Evolutionary conservation across 2,329 filamentous ascomycete genomes (phyloP), one percentile per base, ranked within the genome.

Genomic region (Lomentospora prolificans): DNA sequence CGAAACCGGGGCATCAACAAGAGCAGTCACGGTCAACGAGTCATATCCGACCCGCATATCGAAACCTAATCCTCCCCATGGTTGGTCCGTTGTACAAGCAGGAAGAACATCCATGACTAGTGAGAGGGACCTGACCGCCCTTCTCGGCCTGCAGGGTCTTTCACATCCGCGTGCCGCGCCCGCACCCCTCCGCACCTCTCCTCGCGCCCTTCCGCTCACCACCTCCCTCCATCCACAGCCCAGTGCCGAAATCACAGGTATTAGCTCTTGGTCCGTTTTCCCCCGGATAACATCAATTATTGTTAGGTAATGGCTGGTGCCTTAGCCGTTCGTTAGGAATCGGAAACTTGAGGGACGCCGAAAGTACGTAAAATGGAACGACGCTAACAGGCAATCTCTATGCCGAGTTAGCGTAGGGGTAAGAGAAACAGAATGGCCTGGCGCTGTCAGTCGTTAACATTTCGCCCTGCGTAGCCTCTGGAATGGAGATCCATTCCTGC

Each of bases 111-210:
- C n/a, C n/a, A n/a, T n/a, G n/a, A n/a, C n/a, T n/a, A n/a, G n/a
- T n/a, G n/a, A n/a, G n/a, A n/a, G n/a, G n/a, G n/a, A n/a, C n/a
- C 44, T 48, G 44, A 48, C 44, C 44, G 44, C 44, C 44, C 44
- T 25, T 48, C 22, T 25, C 44, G 36, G 36, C 36, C 36, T 5
- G 36, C 36, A 41, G 19, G 36, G 36, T n/a, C n/a, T n/a, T n/a
- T n/a, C n/a, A n/a, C n/a, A 22, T 48, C 44, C 44, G 44, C 44
- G 22, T 48, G 22, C 44, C 44, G 44, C 22, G 44, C 44, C 44
- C 44, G 44, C 44, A 10, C n/a, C n/a, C n/a, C n/a, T n/a, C n/a
- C n/a, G n/a, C n/a, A n/a, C n/a, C n/a, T n/a, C n/a, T n/a, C n/a
- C n/a, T n/a, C n/a, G n/a, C n/a, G n/a, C n/a, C n/a, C n/a, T n/a